These are phyloP conservation scores for Colletotrichum truncatum DNA, from an alignment of 2,329 filamentous ascomycete genomes.

Conservation along the genomic window DNA sequence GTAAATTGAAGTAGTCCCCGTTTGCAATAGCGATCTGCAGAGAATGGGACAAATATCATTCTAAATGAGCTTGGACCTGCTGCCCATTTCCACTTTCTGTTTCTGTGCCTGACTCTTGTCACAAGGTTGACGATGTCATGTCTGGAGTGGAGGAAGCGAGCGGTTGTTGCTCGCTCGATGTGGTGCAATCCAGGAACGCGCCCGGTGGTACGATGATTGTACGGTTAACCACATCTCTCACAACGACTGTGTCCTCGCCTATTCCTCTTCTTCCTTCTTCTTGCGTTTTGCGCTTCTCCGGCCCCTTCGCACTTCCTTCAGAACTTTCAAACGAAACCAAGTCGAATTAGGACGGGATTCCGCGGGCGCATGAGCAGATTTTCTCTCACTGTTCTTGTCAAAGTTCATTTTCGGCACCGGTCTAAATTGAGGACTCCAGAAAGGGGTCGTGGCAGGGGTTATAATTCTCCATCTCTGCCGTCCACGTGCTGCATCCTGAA, in stretches of 20 bases:
- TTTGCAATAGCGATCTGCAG: slow-evolving; percentile 26
- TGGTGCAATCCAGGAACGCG: too few species aligned
- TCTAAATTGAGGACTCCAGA: slow-evolving; percentile 19
- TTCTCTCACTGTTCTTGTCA: background rate
- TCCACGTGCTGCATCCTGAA: slow-evolving; percentile 18
- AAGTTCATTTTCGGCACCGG: background rate
- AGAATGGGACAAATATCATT: background rate
- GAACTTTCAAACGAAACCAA: background rate
- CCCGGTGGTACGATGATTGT: background rate
- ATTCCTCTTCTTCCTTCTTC: background rate
- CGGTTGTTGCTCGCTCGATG: too few species aligned
- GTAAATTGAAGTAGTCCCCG: slow-evolving; percentile 1
- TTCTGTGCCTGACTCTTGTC: slow-evolving; percentile 1
- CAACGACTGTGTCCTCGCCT: background rate
- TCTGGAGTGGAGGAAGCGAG: too few species aligned
- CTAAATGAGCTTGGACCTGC: slow-evolving; percentile 3
- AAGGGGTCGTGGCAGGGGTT: slow-evolving; percentile 16
- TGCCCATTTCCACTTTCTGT: background rate
- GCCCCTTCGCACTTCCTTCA: background rate
- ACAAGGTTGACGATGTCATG: background rate
- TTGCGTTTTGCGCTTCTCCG: background rate
- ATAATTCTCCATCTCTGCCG: background rate
- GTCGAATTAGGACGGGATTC: background rate
- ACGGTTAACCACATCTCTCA: background rate
- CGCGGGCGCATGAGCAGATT: slow-evolving; percentile 8